Evolutionary conservation across 495 filamentous ascomycete species (phyloP), one percentile per base, ranked within the genome.

Genomic region (Hamigera avellanea): DNA sequence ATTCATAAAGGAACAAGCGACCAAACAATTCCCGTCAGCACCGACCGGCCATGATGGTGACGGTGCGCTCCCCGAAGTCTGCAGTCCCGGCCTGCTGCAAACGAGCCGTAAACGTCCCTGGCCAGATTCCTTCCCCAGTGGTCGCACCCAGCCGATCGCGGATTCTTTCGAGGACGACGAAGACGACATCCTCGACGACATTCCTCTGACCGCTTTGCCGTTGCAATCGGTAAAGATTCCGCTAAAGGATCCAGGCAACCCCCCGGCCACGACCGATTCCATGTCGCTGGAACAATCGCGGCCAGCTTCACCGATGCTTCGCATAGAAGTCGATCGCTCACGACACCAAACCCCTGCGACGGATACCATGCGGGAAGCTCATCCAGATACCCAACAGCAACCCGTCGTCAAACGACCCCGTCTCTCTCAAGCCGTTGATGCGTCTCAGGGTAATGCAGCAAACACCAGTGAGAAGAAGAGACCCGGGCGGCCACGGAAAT

Each of bases 151-250:
- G 7, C 44, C 48, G 6, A 47, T 60, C n/a, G 48, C 56, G 2
- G 59, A 65, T 36, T 62, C 59, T 13, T 63, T 65, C 19, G 57
- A 55, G 8, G 62, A 61, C 28, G 54, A 50, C 13, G 46, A 44
- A 6, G 48, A 45, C n/a, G 27, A 35, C 14, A 53, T 55, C 42
- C 40, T 53, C 6, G 57, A 53, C 27, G 56, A 61, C 30, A 37
- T 59, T 14, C 40, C 56, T 0, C 16, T 58, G 7, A 42, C 39
- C 9, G 48, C 52, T 14, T 17, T 35, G 9, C 36, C 35, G 6
- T 49, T 45, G 2, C 46, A 49, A 2, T 25, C 45, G 1, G 36
- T 51, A 4, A 54, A 47, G n/a, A 40, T 60, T 14, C 56, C 56
- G 0, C 38, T 59, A n/a, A 58, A 54, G 23, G 44, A 54, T 1